Percentiles rank a stretch among this genome's conserved stretches.
These are phyloP conservation scores for Rhodotorula mucilaginosa DNA, from an alignment of 1,284 basidiomycete species.

Conservation along the genomic window DNA sequence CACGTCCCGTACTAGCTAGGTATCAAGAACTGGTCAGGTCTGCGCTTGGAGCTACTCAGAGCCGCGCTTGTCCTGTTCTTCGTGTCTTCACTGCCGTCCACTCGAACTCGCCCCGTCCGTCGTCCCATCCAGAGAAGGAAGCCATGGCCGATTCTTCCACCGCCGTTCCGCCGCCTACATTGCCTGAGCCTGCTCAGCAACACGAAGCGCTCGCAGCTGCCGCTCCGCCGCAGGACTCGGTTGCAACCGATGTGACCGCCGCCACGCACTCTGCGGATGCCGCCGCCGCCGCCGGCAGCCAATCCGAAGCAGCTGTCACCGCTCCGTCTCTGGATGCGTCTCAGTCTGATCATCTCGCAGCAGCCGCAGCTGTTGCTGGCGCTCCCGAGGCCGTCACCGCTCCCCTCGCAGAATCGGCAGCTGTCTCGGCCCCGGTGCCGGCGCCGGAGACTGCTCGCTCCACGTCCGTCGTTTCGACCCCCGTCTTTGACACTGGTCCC, in stretches of 20 bases:
- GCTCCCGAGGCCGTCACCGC: not conserved
- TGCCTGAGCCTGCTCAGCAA: not conserved
- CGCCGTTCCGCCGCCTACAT: not conserved
- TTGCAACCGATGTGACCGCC: not conserved
- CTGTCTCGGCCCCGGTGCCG: not conserved
- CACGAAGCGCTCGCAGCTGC: not conserved
- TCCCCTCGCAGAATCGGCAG: not conserved
- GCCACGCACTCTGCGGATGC: not conserved
- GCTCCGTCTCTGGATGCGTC: not conserved
- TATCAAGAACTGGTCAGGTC: not conserved
- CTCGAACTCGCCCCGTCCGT: not conserved
- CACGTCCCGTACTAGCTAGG: not conserved
- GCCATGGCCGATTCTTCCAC: not conserved
- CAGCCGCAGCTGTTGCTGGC: not conserved
- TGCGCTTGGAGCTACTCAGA: not conserved
- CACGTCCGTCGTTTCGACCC: not conserved
- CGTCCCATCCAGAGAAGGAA: not conserved
- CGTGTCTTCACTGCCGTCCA: not conserved
- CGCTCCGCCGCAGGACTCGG: not conserved
- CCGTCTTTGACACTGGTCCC: constrained; percentile 5
- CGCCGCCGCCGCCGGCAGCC: not conserved
- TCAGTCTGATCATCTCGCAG: not conserved
- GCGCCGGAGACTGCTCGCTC: constrained; percentile 1
- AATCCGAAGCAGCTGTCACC: not conserved
- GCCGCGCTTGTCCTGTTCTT: not conserved